Evolutionary conservation across 1,139 yeast species (phyloP).

Genomic region (Debaryomyces subglobosus): DNA sequence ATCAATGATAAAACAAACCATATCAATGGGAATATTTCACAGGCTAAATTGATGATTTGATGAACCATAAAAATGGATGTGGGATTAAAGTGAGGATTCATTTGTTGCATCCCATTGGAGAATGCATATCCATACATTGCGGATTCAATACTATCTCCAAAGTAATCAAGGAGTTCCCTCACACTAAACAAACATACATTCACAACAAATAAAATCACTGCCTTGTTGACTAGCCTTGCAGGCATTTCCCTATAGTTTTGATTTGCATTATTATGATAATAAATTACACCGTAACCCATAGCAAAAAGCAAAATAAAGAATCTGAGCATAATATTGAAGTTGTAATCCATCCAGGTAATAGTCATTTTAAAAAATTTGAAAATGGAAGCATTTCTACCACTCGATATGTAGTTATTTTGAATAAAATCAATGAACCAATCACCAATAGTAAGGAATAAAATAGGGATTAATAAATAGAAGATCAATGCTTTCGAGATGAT

Average conservation of each 20-base stretch:
- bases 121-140: slow-evolving; percentile 1
- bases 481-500: slow-evolving; percentile 37
- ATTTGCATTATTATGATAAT: slow-evolving; percentile 30
- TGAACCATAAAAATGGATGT: background rate
- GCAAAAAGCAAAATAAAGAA: slow-evolving; percentile 32
- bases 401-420: slow-evolving; percentile 20
- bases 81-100: background rate
- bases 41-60: slow-evolving; percentile 4
- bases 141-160: background rate
- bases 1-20: slow-evolving; percentile 23
- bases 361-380: slow-evolving; percentile 6
- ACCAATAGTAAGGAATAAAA: slow-evolving; percentile 15
- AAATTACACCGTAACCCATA: slow-evolving; percentile 46
- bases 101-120: background rate
- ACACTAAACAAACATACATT: slow-evolving; percentile 13
- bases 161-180: slow-evolving; percentile 1
- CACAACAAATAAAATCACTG: slow-evolving; percentile 19
- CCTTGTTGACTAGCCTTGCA: slow-evolving; percentile 18
- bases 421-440: slow-evolving; percentile 18
- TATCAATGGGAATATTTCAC: slow-evolving; percentile 12
- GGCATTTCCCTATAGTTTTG: slow-evolving; percentile 34
- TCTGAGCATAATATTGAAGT: slow-evolving; percentile 11
- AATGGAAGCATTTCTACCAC: slow-evolving; percentile 8
- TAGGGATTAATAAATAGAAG: slow-evolving; percentile 33
- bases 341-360: slow-evolving; percentile 7